These are phyloP conservation scores for Fallopia convolvulus DNA, from an alignment of 148 eudicot species.

Conservation along the genomic window DNA sequence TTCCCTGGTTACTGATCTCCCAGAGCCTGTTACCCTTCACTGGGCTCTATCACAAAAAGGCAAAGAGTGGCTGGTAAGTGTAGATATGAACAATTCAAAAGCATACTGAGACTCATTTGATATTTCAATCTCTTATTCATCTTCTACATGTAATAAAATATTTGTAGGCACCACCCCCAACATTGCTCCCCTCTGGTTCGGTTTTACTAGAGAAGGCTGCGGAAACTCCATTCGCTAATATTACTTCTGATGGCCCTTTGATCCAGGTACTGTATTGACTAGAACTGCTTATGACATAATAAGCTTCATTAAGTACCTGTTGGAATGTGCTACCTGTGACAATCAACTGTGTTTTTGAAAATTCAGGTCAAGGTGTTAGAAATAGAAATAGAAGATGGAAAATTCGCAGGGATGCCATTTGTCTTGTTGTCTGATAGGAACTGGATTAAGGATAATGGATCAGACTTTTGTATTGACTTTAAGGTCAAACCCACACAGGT, in stretches of 20 bases:
- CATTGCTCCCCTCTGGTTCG: constrained; percentile 67
- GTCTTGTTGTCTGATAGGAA: constrained; percentile 70
- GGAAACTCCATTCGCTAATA: constrained; percentile 52
- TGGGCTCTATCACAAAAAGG: constrained; percentile 79
- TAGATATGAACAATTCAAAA: neutral
- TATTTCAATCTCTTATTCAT: neutral
- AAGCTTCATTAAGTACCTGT: neutral
- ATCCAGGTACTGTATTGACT: constrained; percentile 34
- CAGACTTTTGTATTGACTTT: constrained; percentile 80
- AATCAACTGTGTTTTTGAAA: neutral
- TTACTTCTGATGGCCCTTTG: constrained; percentile 35
- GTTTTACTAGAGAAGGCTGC: constrained; percentile 47
- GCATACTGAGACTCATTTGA: neutral
- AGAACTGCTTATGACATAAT: neutral
- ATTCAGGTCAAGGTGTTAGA: constrained; percentile 53
- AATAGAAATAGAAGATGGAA: constrained; percentile 58
- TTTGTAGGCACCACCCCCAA: constrained; percentile 67
- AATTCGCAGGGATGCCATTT: constrained; percentile 83
- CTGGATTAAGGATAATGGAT: constrained; percentile 79
- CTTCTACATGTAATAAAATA: constrained; percentile 3
- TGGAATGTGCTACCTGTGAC: neutral
- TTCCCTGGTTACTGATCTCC: constrained; percentile 54
- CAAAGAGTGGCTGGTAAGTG: constrained; percentile 83
- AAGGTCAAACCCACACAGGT: constrained; percentile 27
- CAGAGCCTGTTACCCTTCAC: constrained; percentile 69